Evolutionary conservation across 495 filamentous ascomycete species (phyloP).

Genomic region (Immersiella caudata): DNA sequence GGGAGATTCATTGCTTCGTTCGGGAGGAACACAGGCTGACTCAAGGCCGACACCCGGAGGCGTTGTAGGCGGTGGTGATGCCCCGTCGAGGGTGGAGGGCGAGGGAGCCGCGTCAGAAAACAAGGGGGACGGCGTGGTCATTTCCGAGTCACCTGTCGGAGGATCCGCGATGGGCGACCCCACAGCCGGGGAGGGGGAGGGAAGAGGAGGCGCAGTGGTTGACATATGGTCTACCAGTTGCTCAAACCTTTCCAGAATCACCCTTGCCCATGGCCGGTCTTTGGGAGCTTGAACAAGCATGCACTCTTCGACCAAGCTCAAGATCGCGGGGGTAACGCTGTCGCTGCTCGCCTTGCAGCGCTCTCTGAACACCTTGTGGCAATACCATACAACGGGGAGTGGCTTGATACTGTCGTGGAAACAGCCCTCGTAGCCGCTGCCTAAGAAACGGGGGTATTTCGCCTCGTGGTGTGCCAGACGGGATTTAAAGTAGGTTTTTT

Average conservation of each 20-base stretch:
- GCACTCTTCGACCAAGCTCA: conserved; percentile 29
- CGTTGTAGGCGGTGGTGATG: neutral
- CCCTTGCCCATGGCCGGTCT: neutral
- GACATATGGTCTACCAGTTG: neutral
- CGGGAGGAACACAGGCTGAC: neutral
- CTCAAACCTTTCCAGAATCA: conserved; percentile 15
- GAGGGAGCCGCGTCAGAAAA: neutral
- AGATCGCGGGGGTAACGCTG: conserved; percentile 29
- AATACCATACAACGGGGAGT: conserved; percentile 34
- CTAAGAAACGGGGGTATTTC: conserved; percentile 23
- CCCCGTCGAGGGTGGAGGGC: neutral
- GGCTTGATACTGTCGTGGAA: conserved; percentile 49
- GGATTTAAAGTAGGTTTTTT: conserved; percentile 38
- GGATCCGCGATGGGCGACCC: neutral
- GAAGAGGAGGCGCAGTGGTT: neutral
- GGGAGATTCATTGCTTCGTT: too few relatives aligned
- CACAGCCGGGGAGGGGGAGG: neutral
- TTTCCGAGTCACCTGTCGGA: neutral
- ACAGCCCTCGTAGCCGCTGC: conserved; percentile 36
- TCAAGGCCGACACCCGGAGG: neutral
- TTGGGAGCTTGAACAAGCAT: conserved; percentile 25
- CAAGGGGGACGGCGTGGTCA: neutral
- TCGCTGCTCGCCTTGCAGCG: conserved; percentile 24
- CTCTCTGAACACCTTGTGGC: conserved; percentile 29
- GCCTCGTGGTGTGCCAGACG: conserved; percentile 35